Percentiles rank a stretch among this genome's conserved stretches.
phyloP scores from a whole-genome alignment of 805 yeast genomes.

The Wickerhamomyces chaumierensis region DNA sequence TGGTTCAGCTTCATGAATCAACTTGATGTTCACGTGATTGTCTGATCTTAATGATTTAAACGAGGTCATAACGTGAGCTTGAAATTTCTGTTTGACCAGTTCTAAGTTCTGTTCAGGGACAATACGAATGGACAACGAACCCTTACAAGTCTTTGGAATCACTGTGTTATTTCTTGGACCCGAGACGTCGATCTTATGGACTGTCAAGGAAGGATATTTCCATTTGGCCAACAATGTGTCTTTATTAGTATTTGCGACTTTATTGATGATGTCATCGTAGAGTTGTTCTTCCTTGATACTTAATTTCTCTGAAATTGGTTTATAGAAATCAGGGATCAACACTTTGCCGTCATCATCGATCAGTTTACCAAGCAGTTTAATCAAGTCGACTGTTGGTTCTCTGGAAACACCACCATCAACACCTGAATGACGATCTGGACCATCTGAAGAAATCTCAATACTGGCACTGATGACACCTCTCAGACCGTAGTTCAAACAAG shows the following conservation, averaged over 20 bases:
- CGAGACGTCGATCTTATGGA: constrained; percentile 75
- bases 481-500: constrained; percentile 89
- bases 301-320: constrained; percentile 44
- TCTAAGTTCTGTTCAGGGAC: constrained; percentile 80
- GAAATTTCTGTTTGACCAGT: constrained; percentile 40
- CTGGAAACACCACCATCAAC: constrained; percentile 87
- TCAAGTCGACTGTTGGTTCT: constrained; percentile 83
- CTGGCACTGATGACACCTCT: constrained; percentile 82
- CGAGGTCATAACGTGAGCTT: constrained; percentile 30
- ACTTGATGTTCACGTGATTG: constrained; percentile 48
- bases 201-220: constrained; percentile 82
- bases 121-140: constrained; percentile 70
- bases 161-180: constrained; percentile 89
- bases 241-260: constrained; percentile 23
- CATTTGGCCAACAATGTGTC: constrained; percentile 65
- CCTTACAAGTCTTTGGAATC: constrained; percentile 71
- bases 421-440: constrained; percentile 90
- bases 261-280: constrained; percentile 48
- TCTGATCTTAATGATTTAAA: constrained; percentile 44
- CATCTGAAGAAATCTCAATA: constrained; percentile 58
- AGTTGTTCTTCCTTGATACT: constrained; percentile 44
- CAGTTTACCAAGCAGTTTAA: constrained; percentile 58
- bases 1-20: constrained; percentile 85
- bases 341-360: constrained; percentile 45
- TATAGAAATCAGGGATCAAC: constrained; percentile 58